These are phyloP conservation scores for Pulveroboletus sp. DNA, from an alignment of 768 basidiomycete genomes.

Conservation along the genomic window DNA sequence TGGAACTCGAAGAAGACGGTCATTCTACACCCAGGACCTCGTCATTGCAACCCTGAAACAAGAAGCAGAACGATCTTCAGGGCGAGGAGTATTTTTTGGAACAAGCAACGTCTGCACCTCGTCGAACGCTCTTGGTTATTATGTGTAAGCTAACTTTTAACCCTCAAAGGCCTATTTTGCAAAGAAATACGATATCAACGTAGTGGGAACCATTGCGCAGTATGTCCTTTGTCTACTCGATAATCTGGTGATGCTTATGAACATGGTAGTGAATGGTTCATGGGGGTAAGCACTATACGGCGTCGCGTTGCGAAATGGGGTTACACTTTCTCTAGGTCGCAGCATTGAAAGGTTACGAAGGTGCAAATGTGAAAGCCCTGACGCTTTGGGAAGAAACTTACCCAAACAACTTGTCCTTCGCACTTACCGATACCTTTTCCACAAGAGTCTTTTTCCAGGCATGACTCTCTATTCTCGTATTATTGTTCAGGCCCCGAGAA, in stretches of 20 bases:
- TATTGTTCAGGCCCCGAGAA: not conserved
- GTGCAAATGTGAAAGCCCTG: constrained; percentile 68
- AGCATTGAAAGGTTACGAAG: constrained; percentile 77
- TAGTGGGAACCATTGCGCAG: constrained; percentile 86
- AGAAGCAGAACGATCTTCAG: constrained; percentile 50
- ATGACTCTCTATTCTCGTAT: constrained; percentile 7
- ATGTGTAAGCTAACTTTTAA: not conserved
- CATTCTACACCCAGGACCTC: constrained; percentile 68
- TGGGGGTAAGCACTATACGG: constrained; percentile 54
- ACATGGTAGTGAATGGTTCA: constrained; percentile 74
- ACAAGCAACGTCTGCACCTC: constrained; percentile 76
- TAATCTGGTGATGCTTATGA: constrained; percentile 3
- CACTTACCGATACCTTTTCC: constrained; percentile 94
- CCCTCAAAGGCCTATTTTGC: constrained; percentile 74
- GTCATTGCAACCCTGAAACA: constrained; percentile 65
- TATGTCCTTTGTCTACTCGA: constrained; percentile 36
- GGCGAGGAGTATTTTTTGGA: constrained; percentile 50
- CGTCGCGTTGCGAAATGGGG: not conserved
- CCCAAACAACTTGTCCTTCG: constrained; percentile 53
- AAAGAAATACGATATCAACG: constrained; percentile 56
- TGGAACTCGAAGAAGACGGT: constrained; percentile 78
- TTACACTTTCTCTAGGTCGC: constrained; percentile 50
- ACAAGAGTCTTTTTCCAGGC: constrained; percentile 81
- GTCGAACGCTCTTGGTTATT: not conserved
- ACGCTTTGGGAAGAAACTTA: constrained; percentile 84